Base-by-base conservation (phyloP, 2,329 filamentous ascomycete genomes). In the Botrytis hyacinthi region DNA sequence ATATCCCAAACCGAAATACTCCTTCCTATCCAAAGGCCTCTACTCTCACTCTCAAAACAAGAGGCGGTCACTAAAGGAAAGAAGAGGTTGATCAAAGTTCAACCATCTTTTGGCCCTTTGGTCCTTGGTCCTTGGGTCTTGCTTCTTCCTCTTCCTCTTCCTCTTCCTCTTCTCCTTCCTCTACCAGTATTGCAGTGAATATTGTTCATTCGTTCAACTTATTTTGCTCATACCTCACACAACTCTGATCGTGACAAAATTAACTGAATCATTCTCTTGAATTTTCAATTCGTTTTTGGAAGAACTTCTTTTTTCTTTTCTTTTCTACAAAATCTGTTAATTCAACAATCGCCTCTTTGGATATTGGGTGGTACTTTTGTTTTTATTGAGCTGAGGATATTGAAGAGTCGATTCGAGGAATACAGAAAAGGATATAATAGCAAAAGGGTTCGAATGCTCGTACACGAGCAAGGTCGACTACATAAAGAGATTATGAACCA, bases 231-330 rank as follows among this genome's bases (percentile, higher is more conserved):
- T 57, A 22, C n/a, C 22, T 48, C 59, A 29, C 22, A 37, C 67
- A 42, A 44, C 44, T 63, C 57, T 29, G 46, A 46, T 63, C 44
- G 57, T 46, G 51, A 62, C 42, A 63, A 54, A 46, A 60, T 44
- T 51, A 65, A 65, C 66, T 32, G 35, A 68, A 67, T 73, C 71
- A 73, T 51, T 69, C 71, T 65, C 68, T 73, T 69, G 71, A 69
- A 69, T 46, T 57, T 69, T 69, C 71, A 73, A 73, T 69, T 51
- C 63, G 46, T 48, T 60, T 72, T 66, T 57, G 70, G 69, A 63
- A 65, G 70, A 66, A 44, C 60, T 44, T 71, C 71, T 44, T 59
- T 69, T 66, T 72, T 54, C 48, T 54, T 67, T 67, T 54, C 63
- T 69, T 68, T 46, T 68, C 71, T 59, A 59, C 46, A 59, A 40